Conservation (phyloP, 2,329 filamentous ascomycete species). For the Trichoderma polysporum region DNA sequence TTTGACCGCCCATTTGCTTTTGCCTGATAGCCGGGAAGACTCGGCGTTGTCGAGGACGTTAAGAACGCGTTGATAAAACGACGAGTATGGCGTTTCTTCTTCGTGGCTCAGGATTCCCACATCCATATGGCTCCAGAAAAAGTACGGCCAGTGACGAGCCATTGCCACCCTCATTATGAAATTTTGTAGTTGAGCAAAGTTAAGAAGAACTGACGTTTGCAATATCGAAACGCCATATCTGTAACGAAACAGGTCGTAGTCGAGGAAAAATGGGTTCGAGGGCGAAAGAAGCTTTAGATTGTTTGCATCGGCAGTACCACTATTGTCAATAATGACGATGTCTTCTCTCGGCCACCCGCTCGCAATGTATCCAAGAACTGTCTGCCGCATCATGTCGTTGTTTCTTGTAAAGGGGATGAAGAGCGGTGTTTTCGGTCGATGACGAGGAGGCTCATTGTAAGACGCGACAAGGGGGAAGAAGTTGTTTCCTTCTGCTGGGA, state of each 20-base stretch:
- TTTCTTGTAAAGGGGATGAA: constrained; percentile 17
- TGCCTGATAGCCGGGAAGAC: neutral
- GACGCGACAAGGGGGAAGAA: constrained; percentile 17
- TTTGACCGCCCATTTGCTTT: constrained; percentile 14
- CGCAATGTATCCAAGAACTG: constrained; percentile 8
- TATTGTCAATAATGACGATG: constrained; percentile 17
- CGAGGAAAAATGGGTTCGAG: constrained; percentile 14
- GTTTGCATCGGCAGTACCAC: constrained; percentile 15
- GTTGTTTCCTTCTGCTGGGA: constrained; percentile 12
- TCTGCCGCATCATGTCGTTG: constrained; percentile 15
- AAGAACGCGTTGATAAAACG: constrained; percentile 9
- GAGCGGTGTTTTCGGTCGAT: constrained; percentile 15
- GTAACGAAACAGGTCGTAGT: constrained; percentile 14
- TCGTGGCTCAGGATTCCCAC: constrained; percentile 12
- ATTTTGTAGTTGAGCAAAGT: constrained; percentile 16
- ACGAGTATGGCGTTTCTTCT: constrained; percentile 2
- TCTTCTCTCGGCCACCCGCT: constrained; percentile 18
- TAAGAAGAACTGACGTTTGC: constrained; percentile 12
- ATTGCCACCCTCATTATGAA: constrained; percentile 4
- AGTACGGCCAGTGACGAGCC: constrained; percentile 13
- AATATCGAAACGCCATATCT: constrained; percentile 20
- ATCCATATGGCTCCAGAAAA: constrained; percentile 20
- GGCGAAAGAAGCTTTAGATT: neutral
- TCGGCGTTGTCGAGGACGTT: constrained; percentile 9
- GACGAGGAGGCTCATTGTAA: constrained; percentile 17